Conservation (phyloP, 176 grass and related monocot species). For the Cenchrus americanus region DNA sequence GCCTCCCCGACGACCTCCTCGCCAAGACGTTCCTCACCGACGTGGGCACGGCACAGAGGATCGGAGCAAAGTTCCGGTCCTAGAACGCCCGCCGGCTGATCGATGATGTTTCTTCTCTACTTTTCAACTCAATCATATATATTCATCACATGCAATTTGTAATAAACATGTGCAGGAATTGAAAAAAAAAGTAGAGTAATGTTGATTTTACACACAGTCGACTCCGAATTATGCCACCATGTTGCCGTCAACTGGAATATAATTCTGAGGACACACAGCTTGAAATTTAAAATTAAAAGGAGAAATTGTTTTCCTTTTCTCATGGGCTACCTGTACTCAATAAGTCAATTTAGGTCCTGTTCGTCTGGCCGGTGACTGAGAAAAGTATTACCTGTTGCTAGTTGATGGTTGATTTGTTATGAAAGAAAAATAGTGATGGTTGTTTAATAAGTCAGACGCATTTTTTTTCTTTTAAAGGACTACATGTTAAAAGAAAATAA, state of each 20-base stretch:
- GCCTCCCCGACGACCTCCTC: conserved; percentile 51
- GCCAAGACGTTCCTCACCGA: conserved; percentile 57
- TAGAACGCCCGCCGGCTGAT: not conserved
- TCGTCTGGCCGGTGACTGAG: too few species aligned
- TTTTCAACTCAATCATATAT: not conserved
- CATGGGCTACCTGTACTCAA: not conserved
- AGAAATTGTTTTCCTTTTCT: not conserved
- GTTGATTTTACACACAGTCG: not conserved
- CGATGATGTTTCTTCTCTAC: too few species aligned
- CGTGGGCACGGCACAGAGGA: conserved; percentile 4
- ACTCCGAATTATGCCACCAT: not conserved
- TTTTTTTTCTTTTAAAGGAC: not conserved
- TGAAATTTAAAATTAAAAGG: not conserved
- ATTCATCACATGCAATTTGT: not conserved
- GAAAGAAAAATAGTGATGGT: too few species aligned
- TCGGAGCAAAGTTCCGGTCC: conserved; percentile 40
- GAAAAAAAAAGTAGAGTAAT: too few species aligned
- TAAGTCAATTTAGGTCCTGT: not conserved
- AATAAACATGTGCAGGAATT: conserved; percentile 7
- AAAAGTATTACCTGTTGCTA: too few species aligned
- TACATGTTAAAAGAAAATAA: not conserved
- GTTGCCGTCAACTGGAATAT: not conserved
- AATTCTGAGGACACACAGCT: not conserved
- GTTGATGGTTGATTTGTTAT: too few species aligned
- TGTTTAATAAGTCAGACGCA: too few species aligned